These are phyloP conservation scores for Bullera alba DNA, from an alignment of 768 basidiomycete genomes.

Conservation along the genomic window DNA sequence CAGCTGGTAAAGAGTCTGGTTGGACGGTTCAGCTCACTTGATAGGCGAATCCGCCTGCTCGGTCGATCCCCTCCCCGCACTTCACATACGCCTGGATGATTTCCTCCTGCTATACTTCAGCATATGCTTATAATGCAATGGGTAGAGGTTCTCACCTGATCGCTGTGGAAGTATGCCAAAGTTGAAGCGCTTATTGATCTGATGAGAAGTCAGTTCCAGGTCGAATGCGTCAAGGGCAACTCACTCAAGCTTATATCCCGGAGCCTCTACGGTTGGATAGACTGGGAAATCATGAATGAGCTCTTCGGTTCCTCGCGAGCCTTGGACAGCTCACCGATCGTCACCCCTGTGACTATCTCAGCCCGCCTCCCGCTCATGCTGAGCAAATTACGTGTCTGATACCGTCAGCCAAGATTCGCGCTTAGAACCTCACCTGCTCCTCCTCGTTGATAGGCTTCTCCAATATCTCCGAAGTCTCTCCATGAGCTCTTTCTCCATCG, in stretches of 20 bases:
- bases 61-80: slow-evolving; percentile 73
- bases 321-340: slow-evolving; percentile 56
- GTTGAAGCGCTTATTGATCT: slow-evolving; percentile 44
- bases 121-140: too few relatives aligned
- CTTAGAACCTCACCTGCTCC: slow-evolving; percentile 50
- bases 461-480: slow-evolving; percentile 62
- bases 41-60: slow-evolving; percentile 90
- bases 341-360: slow-evolving; percentile 87
- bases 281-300: slow-evolving; percentile 14
- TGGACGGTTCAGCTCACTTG: slow-evolving; percentile 55
- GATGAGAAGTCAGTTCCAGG: too few relatives aligned
- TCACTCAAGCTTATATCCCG: slow-evolving; percentile 45
- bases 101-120: too few relatives aligned
- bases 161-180: slow-evolving; percentile 38
- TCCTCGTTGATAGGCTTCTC: slow-evolving; percentile 77
- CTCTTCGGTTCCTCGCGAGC: background rate
- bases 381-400: background rate
- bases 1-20: too few relatives aligned
- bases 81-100: slow-evolving; percentile 73
- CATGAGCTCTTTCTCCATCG: slow-evolving; percentile 19
- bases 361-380: slow-evolving; percentile 71
- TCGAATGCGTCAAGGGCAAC: background rate
- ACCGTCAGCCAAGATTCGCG: background rate
- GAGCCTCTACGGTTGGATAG: slow-evolving; percentile 42
- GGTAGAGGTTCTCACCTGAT: too few relatives aligned